These are phyloP conservation scores for Flaveria brownii DNA, from an alignment of 129 eudicot genomes.

Conservation along the genomic window DNA sequence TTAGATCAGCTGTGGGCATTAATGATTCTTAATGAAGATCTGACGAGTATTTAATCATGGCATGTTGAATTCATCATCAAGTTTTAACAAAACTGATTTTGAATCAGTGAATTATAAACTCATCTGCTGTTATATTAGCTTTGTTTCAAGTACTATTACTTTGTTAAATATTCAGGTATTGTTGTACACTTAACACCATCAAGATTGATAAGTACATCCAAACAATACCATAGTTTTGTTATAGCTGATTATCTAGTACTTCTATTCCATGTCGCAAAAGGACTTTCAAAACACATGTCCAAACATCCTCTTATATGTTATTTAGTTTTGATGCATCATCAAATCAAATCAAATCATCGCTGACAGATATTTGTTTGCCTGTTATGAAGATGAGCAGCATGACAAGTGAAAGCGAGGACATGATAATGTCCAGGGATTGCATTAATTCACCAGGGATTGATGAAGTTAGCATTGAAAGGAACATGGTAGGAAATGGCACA, in stretches of 20 bases:
- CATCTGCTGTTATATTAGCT: not conserved
- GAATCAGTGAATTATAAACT: not conserved
- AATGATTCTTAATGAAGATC: conserved; percentile 10
- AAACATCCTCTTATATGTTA: not conserved
- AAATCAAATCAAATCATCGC: not conserved
- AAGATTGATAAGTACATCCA: not conserved
- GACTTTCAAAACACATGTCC: not conserved
- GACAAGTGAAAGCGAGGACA: conserved; percentile 72
- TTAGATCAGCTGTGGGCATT: not conserved
- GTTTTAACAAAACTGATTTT: too few species aligned
- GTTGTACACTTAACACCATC: not conserved
- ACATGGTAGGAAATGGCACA: conserved; percentile 37
- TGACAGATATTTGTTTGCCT: conserved; percentile 11
- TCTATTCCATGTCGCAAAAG: not conserved
- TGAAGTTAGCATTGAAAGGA: conserved; percentile 57
- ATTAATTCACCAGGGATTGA: conserved; percentile 57
- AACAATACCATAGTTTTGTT: not conserved
- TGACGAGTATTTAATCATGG: conserved; percentile 1
- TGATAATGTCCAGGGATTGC: conserved; percentile 40
- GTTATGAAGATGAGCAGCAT: conserved; percentile 52
- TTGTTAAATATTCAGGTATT: not conserved
- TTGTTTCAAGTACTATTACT: not conserved
- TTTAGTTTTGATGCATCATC: conserved; percentile 1
- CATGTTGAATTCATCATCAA: not conserved
- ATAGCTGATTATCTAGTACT: not conserved